Evolutionary conservation across 768 basidiomycete genomes (phyloP), one percentile per base, ranked within the genome.

Genomic region (Ramaria rubella): DNA sequence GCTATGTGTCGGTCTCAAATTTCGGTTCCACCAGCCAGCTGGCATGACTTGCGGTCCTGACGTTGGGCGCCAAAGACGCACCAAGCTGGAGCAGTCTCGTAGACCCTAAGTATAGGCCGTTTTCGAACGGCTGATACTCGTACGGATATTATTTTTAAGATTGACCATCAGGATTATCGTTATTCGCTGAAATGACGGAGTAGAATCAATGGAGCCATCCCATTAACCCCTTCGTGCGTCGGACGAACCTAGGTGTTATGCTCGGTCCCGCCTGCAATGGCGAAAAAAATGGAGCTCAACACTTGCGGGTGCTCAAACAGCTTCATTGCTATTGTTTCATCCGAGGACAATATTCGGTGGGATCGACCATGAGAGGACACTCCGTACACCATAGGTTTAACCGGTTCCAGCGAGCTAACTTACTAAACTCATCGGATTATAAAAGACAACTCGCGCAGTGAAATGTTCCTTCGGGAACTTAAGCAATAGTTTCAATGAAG

Each of bases 131-230:
- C 14, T 14, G 36, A 8, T 7, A 38, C n/a, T 38, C 36, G 36
- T 38, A n/a, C n/a, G 17, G 40, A 2, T n/a, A n/a, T n/a, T n/a
- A n/a, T n/a, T n/a, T n/a, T n/a, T n/a, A n/a, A n/a, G n/a, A n/a
- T n/a, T n/a, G n/a, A n/a, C n/a, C n/a, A n/a, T n/a, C n/a, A n/a
- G n/a, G n/a, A n/a, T n/a, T 17, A 21, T 48, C 24, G 14, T 15
- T 48, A 11, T 26, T 49, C 58, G 57, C 33, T 51, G 52, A 59
- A 54, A 54, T 26, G 29, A 54, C 52, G 52, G 52, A 54, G 9
- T 15, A 4, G 50, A 8, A 42, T 14, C n/a, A n/a, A n/a, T n/a
- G n/a, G n/a, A n/a, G n/a, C n/a, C n/a, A n/a, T n/a, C n/a, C n/a
- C n/a, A n/a, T n/a, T n/a, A n/a, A n/a, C n/a, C n/a, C n/a, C n/a